Conservation (phyloP, 192 early-diverging fungal species). For the Phlyctochytrium arcticum region DNA sequence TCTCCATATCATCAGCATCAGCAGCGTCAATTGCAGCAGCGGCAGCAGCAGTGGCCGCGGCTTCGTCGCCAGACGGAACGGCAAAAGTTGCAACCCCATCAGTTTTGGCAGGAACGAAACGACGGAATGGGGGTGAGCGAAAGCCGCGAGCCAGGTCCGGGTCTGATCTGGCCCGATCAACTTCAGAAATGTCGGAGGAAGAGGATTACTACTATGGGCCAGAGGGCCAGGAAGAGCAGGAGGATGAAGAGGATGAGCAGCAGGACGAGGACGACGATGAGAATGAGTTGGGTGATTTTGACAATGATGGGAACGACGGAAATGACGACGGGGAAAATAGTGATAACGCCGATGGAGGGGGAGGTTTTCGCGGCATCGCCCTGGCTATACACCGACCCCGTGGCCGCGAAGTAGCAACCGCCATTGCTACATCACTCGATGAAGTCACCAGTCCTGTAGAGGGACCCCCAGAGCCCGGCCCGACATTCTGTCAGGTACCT, state of each 20-base stretch:
- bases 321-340: background rate
- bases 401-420: conserved; percentile 3
- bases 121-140: too few relatives aligned
- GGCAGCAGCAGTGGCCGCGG: too few relatives aligned
- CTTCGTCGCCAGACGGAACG: too few relatives aligned
- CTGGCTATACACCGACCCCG: conserved; percentile 33
- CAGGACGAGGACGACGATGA: conserved; percentile 5
- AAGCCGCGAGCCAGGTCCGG: background rate
- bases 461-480: background rate
- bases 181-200: background rate
- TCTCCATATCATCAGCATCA: too few relatives aligned
- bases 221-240: too few relatives aligned
- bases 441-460: background rate
- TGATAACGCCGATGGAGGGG: conserved; percentile 12
- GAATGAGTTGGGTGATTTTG: too few relatives aligned
- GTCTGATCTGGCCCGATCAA: background rate
- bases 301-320: conserved; percentile 6
- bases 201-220: too few relatives aligned
- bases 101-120: background rate
- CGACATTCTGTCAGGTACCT: conserved; percentile 24
- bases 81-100: too few relatives aligned
- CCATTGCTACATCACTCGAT: background rate
- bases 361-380: conserved; percentile 39
- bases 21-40: background rate
- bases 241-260: conserved; percentile 12